Evolutionary conservation across 2,329 filamentous ascomycete species (phyloP).

Genomic region (Tympanopsis confertula): DNA sequence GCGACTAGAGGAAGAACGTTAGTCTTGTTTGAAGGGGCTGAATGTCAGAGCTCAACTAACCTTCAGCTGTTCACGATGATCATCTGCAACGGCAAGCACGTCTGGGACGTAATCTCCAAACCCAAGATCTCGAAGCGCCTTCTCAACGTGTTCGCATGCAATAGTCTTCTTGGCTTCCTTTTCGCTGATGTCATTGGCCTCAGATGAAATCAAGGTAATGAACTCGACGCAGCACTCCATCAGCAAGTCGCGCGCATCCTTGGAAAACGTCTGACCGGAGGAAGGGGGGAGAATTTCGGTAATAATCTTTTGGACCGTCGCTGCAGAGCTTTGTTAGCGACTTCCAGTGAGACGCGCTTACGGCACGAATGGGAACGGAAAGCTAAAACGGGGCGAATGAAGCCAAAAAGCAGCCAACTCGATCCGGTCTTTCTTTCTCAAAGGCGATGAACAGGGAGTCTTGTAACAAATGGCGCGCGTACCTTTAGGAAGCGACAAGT

Average conservation of each 20-base stretch:
- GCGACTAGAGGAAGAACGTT: too few species aligned
- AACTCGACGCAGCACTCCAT: constrained; percentile 99
- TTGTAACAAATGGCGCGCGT: constrained; percentile 6
- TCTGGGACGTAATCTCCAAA: constrained; percentile 87
- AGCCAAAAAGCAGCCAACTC: not conserved
- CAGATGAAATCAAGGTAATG: constrained; percentile 94
- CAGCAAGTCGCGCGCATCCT: constrained; percentile 85
- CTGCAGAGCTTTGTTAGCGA: constrained; percentile 19
- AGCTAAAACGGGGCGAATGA: not conserved
- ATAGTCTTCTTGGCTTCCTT: constrained; percentile 99
- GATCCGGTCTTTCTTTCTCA: too few species aligned
- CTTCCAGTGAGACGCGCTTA: constrained; percentile 1
- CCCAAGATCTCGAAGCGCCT: constrained; percentile 81
- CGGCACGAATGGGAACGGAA: not conserved
- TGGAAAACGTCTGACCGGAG: constrained; percentile 74
- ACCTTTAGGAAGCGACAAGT: constrained; percentile 55
- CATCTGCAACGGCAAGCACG: constrained; percentile 73
- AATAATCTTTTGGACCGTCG: constrained; percentile 75
- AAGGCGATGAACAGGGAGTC: not conserved
- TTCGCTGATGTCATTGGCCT: constrained; percentile 97
- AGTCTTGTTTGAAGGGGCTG: too few species aligned
- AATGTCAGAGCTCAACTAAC: too few species aligned
- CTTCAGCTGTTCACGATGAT: constrained; percentile 89
- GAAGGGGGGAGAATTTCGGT: constrained; percentile 77
- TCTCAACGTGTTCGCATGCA: constrained; percentile 92